phyloP scores from a whole-genome alignment of 2,329 filamentous ascomycete genomes.

The Exophiala oligosperma region DNA sequence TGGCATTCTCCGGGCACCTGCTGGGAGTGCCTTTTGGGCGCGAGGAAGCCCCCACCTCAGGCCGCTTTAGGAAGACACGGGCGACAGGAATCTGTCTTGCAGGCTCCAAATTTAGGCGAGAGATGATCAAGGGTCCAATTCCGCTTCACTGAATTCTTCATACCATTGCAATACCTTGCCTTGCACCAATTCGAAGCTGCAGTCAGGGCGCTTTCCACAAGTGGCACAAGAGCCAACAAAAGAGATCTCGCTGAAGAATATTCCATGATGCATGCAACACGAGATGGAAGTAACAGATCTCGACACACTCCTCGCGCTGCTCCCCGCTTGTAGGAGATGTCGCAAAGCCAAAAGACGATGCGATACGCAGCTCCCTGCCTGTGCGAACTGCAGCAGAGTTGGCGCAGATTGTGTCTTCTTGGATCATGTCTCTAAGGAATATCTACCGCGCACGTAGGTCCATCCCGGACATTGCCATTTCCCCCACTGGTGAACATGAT shows the following conservation, averaged over 20 bases:
- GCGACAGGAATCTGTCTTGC: too few species aligned
- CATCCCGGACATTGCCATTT: background rate
- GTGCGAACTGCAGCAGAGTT: conserved; percentile 8
- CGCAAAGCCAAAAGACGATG: conserved; percentile 2
- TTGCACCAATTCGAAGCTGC: too few species aligned
- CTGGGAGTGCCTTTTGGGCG: too few species aligned
- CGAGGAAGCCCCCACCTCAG: too few species aligned
- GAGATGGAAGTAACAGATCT: conserved; percentile 1
- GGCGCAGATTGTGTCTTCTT: conserved; percentile 9
- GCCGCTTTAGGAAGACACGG: too few species aligned
- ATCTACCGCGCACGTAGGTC: conserved; percentile 4
- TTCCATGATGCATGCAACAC: background rate
- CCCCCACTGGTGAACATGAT: background rate
- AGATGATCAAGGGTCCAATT: too few species aligned
- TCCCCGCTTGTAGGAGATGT: conserved; percentile 6
- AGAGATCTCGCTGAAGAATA: background rate
- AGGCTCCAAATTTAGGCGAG: too few species aligned
- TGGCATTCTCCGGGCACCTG: too few species aligned
- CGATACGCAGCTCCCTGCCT: conserved; percentile 6
- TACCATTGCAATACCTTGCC: too few species aligned
- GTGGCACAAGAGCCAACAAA: background rate
- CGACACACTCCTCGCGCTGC: background rate
- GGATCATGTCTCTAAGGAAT: conserved; percentile 8
- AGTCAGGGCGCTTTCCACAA: too few species aligned
- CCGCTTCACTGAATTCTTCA: too few species aligned